Percentiles rank a stretch among this genome's conserved stretches.
Evolutionary conservation across 2,329 filamentous ascomycete species (phyloP).

Genomic region (Didymella arachidicola): DNA sequence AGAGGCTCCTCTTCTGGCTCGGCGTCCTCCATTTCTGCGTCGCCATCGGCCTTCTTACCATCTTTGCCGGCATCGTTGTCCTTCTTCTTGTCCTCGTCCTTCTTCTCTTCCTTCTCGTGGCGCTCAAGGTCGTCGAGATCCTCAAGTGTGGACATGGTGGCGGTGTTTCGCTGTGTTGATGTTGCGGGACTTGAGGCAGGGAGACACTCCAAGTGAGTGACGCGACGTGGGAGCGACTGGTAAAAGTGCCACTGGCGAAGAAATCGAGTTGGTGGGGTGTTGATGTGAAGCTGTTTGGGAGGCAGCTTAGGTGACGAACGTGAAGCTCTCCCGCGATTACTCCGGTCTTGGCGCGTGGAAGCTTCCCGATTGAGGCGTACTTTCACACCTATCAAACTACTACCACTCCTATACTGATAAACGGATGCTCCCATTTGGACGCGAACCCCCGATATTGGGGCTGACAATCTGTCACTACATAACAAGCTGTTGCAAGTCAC

Average conservation of each 20-base stretch:
- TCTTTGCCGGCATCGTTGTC: conserved; percentile 63
- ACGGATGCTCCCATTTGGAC: too few species aligned
- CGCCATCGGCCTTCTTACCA: conserved; percentile 69
- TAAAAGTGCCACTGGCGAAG: conserved; percentile 11
- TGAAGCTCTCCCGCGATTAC: conserved; percentile 37
- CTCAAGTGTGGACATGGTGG: conserved; percentile 84
- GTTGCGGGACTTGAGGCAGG: neutral
- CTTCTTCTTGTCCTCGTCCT: conserved; percentile 61
- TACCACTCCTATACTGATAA: neutral
- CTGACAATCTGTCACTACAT: neutral
- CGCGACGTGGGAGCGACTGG: conserved; percentile 7
- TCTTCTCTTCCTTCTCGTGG: conserved; percentile 75
- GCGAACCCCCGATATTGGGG: neutral
- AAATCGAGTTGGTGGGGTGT: conserved; percentile 24
- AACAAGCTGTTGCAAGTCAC: too few species aligned
- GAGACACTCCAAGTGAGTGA: neutral
- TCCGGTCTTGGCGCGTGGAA: conserved; percentile 32
- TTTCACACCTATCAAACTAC: neutral
- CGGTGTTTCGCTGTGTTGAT: conserved; percentile 29
- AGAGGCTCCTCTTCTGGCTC: conserved; percentile 74
- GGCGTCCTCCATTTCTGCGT: conserved; percentile 91
- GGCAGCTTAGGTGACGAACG: conserved; percentile 49
- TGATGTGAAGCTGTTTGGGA: conserved; percentile 39
- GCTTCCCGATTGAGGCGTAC: conserved; percentile 19
- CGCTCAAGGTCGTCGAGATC: conserved; percentile 90